Evolutionary conservation across 1,284 basidiomycete genomes (phyloP), one percentile per base, ranked within the genome.

Genomic region (Ceratobasidium theobromae): DNA sequence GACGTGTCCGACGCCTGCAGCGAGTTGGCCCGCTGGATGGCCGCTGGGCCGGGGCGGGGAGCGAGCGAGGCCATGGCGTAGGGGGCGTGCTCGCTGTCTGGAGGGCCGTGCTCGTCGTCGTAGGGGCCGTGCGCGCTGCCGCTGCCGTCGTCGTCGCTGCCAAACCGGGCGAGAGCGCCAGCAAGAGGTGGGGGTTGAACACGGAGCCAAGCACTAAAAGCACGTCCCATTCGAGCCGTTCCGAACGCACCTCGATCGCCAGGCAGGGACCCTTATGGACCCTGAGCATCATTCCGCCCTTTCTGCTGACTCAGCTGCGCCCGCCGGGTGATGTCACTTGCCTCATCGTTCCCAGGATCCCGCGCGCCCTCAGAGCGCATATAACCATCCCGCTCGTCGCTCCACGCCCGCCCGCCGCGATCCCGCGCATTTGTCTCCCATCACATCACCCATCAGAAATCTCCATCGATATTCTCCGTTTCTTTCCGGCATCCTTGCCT

Each of bases 1-100:
- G 57, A 62, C 5, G 46, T 62, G 30, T 51, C 57, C 21, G 57
- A 62, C 30, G 57, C 57, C 57, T 62, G 57, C 18, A 62, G 46
- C 46, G 57, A 62, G 57, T 62, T 62, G 30, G 57, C 57, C 21
- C 57, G 57, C 46, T 62, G 57, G 33, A 62, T 62, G 46, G 51
- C 25, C 9, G 43, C 43, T 12, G 54, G 54, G 40, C 54, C 54
- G 40, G 54, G 54, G 27, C 40, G 54, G 23, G 54, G 54, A 16
- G 54, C 54, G 41, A 57, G 54, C 4, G 54, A 41, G 11, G 54
- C 41, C 54, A 57, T 57, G 35, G 35, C 43, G 43, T 46, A 14
- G 18, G 12, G 43, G 27, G 32, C 4, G 35, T 41, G 33, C 27
- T 57, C 40, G 35, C 35, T 16, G 54, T 18, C 18, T 35, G 21